A percentile compares a stretch with the other conserved stretches of the same genome.
Conservation (phyloP, 345 rosid genomes). For the Crucihimalaya himalaica region DNA sequence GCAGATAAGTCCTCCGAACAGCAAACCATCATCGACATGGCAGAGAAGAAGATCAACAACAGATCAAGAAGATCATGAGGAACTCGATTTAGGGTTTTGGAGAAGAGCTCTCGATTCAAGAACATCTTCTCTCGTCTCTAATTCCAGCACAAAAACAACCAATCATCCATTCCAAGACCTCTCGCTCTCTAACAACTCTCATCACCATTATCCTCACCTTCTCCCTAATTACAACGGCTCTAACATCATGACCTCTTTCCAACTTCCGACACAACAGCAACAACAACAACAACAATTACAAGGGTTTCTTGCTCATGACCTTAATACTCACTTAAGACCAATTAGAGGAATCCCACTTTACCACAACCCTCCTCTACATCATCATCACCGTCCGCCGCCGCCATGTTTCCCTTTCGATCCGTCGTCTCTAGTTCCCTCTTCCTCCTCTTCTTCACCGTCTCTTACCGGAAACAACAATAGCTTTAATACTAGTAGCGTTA, state of each 20-base stretch:
- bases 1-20: conserved; percentile 43
- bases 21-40: conserved; percentile 54
- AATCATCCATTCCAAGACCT: conserved; percentile 49
- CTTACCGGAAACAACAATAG: conserved; percentile 20
- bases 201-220: conserved; percentile 30
- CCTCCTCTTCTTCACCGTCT: conserved; percentile 47
- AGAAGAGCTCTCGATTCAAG: conserved; percentile 48
- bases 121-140: conserved; percentile 50
- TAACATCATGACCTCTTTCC: conserved; percentile 45
- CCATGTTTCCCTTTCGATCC: conserved; percentile 56
- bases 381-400: conserved; percentile 33
- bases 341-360: conserved; percentile 98
- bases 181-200: conserved; percentile 60
- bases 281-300: conserved; percentile 32
- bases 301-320: conserved; percentile 56
- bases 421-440: conserved; percentile 46
- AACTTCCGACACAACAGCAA: conserved; percentile 29
- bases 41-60: conserved; percentile 47
- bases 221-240: conserved; percentile 38
- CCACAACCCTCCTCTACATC: conserved; percentile 60
- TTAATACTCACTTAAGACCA: conserved; percentile 74
- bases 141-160: conserved; percentile 45
- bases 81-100: conserved; percentile 46
- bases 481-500: conserved; percentile 31
- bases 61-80: conserved; percentile 41